Conservation (phyloP, 2,329 filamentous ascomycete genomes). For the Diplodia sapinea region DNA sequence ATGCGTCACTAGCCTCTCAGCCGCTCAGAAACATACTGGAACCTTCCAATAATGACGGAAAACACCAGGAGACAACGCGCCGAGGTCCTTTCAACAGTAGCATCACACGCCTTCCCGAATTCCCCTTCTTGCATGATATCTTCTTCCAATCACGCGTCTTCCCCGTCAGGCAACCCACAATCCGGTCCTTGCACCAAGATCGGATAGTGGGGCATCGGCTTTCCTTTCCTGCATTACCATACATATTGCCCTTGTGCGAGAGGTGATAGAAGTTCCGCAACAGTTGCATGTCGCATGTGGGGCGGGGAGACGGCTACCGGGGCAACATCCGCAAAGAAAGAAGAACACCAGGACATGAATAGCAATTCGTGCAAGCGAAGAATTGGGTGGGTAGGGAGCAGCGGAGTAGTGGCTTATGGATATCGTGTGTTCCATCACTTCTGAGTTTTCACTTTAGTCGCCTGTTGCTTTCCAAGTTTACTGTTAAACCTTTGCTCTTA, state of each 20-base stretch:
- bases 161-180: too few species aligned
- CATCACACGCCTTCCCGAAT: background rate
- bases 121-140: too few species aligned
- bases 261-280: background rate
- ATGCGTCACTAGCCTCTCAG: background rate
- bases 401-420: background rate
- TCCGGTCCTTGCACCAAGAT: too few species aligned
- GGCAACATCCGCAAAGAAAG: background rate
- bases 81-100: background rate
- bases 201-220: too few species aligned
- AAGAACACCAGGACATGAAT: background rate
- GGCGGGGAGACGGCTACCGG: background rate
- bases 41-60: background rate
- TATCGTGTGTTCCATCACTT: background rate
- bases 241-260: background rate
- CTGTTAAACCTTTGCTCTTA: background rate
- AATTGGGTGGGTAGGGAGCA: background rate
- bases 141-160: too few species aligned
- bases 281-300: background rate
- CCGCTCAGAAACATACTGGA: background rate
- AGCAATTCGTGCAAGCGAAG: background rate
- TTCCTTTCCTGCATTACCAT: too few species aligned
- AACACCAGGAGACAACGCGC: background rate
- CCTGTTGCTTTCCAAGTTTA: background rate
- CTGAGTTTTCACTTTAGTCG: background rate